A percentile compares a stretch with the other conserved stretches of the same genome.
These are phyloP conservation scores for Wolfiporia cocos DNA, from an alignment of 1,284 basidiomycete species.

Conservation along the genomic window DNA sequence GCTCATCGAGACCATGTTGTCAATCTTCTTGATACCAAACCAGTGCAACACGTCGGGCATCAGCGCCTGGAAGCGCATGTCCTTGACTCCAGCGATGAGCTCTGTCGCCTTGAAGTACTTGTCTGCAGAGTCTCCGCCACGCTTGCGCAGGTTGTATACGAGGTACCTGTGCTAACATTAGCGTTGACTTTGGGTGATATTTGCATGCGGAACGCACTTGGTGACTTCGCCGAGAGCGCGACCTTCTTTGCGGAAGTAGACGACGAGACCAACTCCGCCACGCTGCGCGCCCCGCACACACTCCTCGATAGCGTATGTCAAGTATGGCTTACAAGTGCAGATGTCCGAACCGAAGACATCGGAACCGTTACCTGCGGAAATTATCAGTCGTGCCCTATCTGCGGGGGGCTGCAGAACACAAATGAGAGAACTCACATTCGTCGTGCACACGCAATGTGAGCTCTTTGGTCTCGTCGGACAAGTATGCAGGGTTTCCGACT, in stretches of 20 bases:
- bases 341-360: conserved; percentile 91
- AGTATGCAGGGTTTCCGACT: conserved; percentile 81
- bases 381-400: neutral
- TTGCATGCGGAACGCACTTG: conserved; percentile 50
- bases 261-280: conserved; percentile 87
- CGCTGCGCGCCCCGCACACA: conserved; percentile 84
- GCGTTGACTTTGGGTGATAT: neutral
- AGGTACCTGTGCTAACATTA: conserved; percentile 54
- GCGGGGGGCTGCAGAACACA: neutral
- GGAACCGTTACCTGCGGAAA: conserved; percentile 62
- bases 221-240: conserved; percentile 91
- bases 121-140: conserved; percentile 87
- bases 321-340: conserved; percentile 93
- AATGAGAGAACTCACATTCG: conserved; percentile 58
- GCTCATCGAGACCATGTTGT: conserved; percentile 90
- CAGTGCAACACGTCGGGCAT: conserved; percentile 97
- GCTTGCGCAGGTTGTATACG: conserved; percentile 94
- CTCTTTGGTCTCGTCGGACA: conserved; percentile 78
- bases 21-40: conserved; percentile 87
- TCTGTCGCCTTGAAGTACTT: conserved; percentile 95
- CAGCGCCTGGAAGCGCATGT: conserved; percentile 91
- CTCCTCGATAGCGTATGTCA: conserved; percentile 91
- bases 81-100: conserved; percentile 91
- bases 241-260: conserved; percentile 95
- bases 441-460: conserved; percentile 92